phyloP scores from a whole-genome alignment of 2,329 filamentous ascomycete species.

The Lecanicillium sp. region DNA sequence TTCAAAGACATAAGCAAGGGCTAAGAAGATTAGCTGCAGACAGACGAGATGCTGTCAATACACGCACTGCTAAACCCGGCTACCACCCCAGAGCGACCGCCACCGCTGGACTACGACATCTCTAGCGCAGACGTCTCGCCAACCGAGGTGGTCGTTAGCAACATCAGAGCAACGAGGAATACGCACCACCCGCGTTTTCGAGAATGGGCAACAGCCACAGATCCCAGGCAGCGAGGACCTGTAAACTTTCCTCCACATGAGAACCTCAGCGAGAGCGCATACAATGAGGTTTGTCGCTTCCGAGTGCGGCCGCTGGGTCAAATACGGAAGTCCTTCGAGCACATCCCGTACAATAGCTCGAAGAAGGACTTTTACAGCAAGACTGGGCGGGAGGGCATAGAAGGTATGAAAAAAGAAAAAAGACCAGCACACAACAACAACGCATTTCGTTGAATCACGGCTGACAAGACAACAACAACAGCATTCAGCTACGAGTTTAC shows the following conservation, averaged over 20 bases:
- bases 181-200: neutral
- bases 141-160: neutral
- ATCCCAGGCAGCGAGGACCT: constrained; percentile 55
- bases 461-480: constrained; percentile 17
- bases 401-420: constrained; percentile 55
- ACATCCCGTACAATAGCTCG: constrained; percentile 90
- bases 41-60: neutral
- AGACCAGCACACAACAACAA: too few relatives aligned
- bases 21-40: too few relatives aligned
- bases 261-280: constrained; percentile 48
- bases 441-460: too few relatives aligned
- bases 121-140: too few relatives aligned
- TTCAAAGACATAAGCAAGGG: too few relatives aligned
- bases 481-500: too few relatives aligned
- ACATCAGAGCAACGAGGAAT: constrained; percentile 8
- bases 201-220: constrained; percentile 26
- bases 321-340: constrained; percentile 56
- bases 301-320: constrained; percentile 57
- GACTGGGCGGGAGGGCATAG: constrained; percentile 80
- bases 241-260: constrained; percentile 73
- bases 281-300: constrained; percentile 53
- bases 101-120: too few relatives aligned
- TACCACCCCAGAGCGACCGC: neutral
- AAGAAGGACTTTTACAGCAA: constrained; percentile 85
- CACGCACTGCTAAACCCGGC: neutral